A percentile compares a stretch with the other conserved stretches of the same genome.
phyloP scores from a whole-genome alignment of 2,329 filamentous ascomycete species.

The Penicillium sp. region DNA sequence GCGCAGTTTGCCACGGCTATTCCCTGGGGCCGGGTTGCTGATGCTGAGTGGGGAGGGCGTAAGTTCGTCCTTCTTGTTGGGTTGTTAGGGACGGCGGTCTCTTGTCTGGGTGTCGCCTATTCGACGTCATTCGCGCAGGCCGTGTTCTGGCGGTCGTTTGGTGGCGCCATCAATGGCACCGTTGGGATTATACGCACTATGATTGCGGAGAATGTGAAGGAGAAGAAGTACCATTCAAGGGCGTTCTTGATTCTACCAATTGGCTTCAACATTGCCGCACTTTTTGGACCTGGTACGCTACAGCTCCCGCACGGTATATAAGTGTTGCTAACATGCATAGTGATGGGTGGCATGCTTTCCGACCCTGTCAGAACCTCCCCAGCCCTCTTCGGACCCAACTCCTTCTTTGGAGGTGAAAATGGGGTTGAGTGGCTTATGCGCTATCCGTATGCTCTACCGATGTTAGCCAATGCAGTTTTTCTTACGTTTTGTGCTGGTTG shows the following conservation, averaged over 20 bases:
- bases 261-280: constrained; percentile 69
- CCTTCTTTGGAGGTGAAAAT: constrained; percentile 58
- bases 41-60: constrained; percentile 68
- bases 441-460: constrained; percentile 72
- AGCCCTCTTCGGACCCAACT: constrained; percentile 63
- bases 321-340: constrained; percentile 36
- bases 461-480: constrained; percentile 67
- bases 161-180: constrained; percentile 73
- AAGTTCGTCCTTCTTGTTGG: constrained; percentile 80
- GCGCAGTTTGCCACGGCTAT: constrained; percentile 82
- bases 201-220: constrained; percentile 72
- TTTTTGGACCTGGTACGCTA: constrained; percentile 50
- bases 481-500: constrained; percentile 59
- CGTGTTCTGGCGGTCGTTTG: constrained; percentile 69
- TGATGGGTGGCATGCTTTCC: constrained; percentile 69
- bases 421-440: constrained; percentile 65
- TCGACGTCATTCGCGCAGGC: constrained; percentile 66
- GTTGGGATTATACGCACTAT: constrained; percentile 75
- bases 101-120: constrained; percentile 72
- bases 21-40: constrained; percentile 74
- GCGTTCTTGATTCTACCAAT: constrained; percentile 66
- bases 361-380: constrained; percentile 70
- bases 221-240: constrained; percentile 65
- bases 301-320: constrained; percentile 41
- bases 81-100: constrained; percentile 69